Evolutionary conservation across 345 rosid genomes (phyloP).

Genomic region (Corchorus olitorius): DNA sequence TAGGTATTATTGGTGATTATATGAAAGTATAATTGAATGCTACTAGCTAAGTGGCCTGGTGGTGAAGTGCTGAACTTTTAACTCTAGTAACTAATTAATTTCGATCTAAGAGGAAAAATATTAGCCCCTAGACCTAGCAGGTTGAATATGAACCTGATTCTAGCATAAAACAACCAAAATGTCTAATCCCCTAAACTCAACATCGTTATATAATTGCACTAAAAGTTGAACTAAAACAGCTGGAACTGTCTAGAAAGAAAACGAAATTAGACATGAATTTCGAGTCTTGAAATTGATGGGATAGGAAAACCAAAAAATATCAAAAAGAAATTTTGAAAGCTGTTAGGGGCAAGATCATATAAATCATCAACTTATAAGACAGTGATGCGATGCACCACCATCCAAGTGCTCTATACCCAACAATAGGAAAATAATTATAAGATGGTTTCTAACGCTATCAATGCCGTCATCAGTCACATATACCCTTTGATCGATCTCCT

Average conservation of each 20-base stretch:
- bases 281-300: too few relatives aligned
- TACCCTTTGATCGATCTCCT: background rate
- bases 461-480: slow-evolving; percentile 38
- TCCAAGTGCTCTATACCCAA: slow-evolving; percentile 18
- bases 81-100: too few relatives aligned
- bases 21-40: too few relatives aligned
- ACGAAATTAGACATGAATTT: too few relatives aligned
- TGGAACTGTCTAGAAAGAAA: background rate
- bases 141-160: too few relatives aligned
- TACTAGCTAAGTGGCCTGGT: too few relatives aligned
- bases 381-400: slow-evolving; percentile 24
- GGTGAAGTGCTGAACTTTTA: too few relatives aligned
- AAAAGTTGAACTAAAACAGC: background rate
- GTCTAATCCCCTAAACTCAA: background rate
- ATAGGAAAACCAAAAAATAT: too few relatives aligned
- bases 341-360: slow-evolving; percentile 12
- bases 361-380: background rate
- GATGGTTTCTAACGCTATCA: slow-evolving; percentile 49
- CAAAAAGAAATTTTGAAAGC: too few relatives aligned
- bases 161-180: background rate
- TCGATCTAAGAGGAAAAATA: too few relatives aligned
- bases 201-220: background rate
- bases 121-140: too few relatives aligned
- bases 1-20: background rate
- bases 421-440: slow-evolving; percentile 4